phyloP scores from a whole-genome alignment of 106 monocot species.

The Gastrodia elata region DNA sequence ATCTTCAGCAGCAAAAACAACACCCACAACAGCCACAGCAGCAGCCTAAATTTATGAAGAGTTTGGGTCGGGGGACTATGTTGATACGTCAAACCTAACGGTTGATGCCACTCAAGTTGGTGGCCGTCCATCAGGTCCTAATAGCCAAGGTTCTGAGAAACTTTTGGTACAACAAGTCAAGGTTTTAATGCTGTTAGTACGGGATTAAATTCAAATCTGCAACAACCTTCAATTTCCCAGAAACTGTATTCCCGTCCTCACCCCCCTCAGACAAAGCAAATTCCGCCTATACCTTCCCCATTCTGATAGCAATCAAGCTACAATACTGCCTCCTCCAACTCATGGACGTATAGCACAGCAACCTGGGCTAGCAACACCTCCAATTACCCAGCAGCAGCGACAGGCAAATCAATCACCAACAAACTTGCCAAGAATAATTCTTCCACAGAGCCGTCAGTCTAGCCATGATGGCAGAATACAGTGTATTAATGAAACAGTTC shows the following conservation, averaged over 20 bases:
- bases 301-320: constrained; percentile 36
- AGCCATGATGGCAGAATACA: constrained; percentile 34
- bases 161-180: constrained; percentile 36
- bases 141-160: constrained; percentile 52
- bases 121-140: constrained; percentile 19
- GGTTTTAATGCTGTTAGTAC: constrained; percentile 32
- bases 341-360: constrained; percentile 31
- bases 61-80: constrained; percentile 43
- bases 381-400: constrained; percentile 26
- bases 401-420: constrained; percentile 28
- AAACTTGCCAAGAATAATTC: constrained; percentile 36
- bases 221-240: constrained; percentile 30
- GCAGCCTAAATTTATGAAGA: constrained; percentile 47
- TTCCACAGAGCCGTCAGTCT: constrained; percentile 41
- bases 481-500: constrained; percentile 17
- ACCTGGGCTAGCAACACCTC: constrained; percentile 28
- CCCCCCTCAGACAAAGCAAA: constrained; percentile 33
- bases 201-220: constrained; percentile 22
- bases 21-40: constrained; percentile 38
- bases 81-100: constrained; percentile 53
- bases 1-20: constrained; percentile 33
- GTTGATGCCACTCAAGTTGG: constrained; percentile 42
- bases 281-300: constrained; percentile 27
- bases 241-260: constrained; percentile 35
- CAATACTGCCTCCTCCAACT: constrained; percentile 24